A percentile compares a stretch with the other conserved stretches of the same genome.
Evolutionary conservation across 768 basidiomycete genomes (phyloP).

Genomic region (Rhodotorula babjevae): DNA sequence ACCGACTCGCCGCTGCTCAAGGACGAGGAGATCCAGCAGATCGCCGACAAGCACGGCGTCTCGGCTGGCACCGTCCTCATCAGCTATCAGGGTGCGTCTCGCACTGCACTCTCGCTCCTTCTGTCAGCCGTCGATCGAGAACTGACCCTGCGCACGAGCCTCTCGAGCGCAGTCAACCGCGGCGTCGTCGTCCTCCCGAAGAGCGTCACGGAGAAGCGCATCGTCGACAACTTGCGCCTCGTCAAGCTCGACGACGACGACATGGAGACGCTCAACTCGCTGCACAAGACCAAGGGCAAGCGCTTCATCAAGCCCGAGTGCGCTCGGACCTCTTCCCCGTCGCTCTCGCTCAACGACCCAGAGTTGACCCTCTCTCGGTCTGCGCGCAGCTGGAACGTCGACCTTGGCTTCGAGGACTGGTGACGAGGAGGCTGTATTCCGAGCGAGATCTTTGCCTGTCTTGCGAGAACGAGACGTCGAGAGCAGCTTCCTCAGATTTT

Average conservation of each 20-base stretch:
- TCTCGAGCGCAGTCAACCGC: slow-evolving; percentile 56
- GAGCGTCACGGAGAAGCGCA: slow-evolving; percentile 66
- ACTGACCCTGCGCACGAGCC: background rate
- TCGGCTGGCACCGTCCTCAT: slow-evolving; percentile 64
- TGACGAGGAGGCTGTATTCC: background rate
- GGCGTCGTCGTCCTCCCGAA: slow-evolving; percentile 68
- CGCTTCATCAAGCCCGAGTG: slow-evolving; percentile 55
- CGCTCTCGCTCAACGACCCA: no score
- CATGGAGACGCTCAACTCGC: slow-evolving; percentile 56
- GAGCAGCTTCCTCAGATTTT: no score
- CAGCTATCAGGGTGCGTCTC: slow-evolving; percentile 62
- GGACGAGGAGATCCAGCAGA: slow-evolving; percentile 58
- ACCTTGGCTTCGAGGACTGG: slow-evolving; percentile 33
- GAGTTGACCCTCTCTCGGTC: background rate
- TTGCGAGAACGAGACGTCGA: no score
- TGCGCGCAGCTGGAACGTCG: slow-evolving; percentile 21
- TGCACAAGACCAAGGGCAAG: slow-evolving; percentile 58
- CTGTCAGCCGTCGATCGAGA: no score
- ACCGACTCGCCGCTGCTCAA: slow-evolving; percentile 51
- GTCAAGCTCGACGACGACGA: slow-evolving; percentile 63
- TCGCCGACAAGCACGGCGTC: slow-evolving; percentile 62
- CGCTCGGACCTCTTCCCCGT: slow-evolving; percentile 35
- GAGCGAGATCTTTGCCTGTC: no score
- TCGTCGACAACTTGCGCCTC: slow-evolving; percentile 60
- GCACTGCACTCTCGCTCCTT: slow-evolving; percentile 40